These are phyloP conservation scores for Aspergillus phoenicis DNA, from an alignment of 2,329 filamentous ascomycete species.

Conservation along the genomic window DNA sequence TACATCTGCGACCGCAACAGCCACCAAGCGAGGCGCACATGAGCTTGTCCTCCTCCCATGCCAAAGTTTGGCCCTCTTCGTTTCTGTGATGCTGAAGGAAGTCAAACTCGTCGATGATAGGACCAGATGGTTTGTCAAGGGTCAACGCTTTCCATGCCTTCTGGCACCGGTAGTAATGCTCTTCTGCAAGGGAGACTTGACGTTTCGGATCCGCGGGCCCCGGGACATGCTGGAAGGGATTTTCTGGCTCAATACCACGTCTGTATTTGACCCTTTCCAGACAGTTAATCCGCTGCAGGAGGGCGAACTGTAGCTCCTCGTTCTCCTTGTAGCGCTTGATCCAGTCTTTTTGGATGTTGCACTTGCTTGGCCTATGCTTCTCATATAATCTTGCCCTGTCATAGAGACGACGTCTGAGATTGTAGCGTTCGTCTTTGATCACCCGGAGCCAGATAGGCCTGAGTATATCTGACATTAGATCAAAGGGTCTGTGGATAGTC, in stretches of 20 bases:
- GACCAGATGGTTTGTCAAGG: background rate
- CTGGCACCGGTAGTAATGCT: constrained; percentile 1
- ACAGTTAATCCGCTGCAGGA: background rate
- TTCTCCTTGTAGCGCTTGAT: background rate
- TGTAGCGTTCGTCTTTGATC: background rate
- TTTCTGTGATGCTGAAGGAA: constrained; percentile 1
- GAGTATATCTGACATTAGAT: background rate
- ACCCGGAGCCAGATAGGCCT: background rate
- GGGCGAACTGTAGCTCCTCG: background rate
- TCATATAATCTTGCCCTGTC: background rate
- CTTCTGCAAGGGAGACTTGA: background rate
- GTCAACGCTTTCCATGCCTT: background rate
- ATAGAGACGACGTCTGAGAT: background rate
- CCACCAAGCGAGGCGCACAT: background rate
- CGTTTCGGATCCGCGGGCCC: background rate
- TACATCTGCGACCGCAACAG: background rate
- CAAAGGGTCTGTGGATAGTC: background rate
- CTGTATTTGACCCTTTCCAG: background rate
- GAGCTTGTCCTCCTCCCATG: constrained; percentile 1
- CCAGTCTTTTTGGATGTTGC: background rate
- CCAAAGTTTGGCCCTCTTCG: background rate
- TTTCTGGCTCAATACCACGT: background rate
- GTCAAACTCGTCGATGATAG: background rate
- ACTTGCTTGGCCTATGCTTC: background rate
- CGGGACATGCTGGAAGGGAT: background rate